Base-by-base conservation (phyloP, 208 protist species). In the Acanthamoeba lenticulata region DNA sequence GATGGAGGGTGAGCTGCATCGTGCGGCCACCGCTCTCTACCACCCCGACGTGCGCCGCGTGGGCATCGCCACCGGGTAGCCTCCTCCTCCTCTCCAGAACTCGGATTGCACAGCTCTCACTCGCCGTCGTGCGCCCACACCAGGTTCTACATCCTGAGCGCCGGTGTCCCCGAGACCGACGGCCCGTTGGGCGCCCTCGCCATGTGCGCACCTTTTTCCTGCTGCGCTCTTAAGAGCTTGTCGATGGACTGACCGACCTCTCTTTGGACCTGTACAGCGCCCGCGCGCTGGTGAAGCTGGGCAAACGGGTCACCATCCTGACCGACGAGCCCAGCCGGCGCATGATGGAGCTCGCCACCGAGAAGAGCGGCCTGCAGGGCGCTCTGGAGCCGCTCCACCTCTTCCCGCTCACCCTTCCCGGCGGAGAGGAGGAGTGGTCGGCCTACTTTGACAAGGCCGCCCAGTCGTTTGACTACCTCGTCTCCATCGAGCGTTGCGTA, bases 401-500 rank as follows among this genome's bases (percentile, higher is more conserved):
- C 45, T 65, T 85, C 36, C 62, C 90, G 17, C 44, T 65, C 29
- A 60, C 69, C 2, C 69, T 65, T 86, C 45, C 77, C 44, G 21
- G 21, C 21, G 40, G 32, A 7, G 69, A 67, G 67, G 69, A 40
- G n/a, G 38, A 67, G 34, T 69, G 38, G 86, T 24, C 36, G 0
- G 55, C 32, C n/a, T 65, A 49, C 47, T 52, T 49, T 44, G 62
- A 60, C 21, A 49, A 49, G 40, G 47, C 69, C 34, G 32, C 38
- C 7, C 0, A 67, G 21, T n/a, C 29, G 17, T 85, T 85, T n/a
- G 67, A 85, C 69, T 27, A 79, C 19, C 67, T 85, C 15, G 72
- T 94, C 9, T 49, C 90, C 45, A 94, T 94, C 45, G 90, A 94
- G 34, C 90, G 90, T 27, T 49, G 32, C 24, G 88, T 72, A 44